A percentile compares a stretch with the other conserved stretches of the same genome.
phyloP scores from a whole-genome alignment of 805 yeast species.

The Kodamaea hsintzibuensis region DNA sequence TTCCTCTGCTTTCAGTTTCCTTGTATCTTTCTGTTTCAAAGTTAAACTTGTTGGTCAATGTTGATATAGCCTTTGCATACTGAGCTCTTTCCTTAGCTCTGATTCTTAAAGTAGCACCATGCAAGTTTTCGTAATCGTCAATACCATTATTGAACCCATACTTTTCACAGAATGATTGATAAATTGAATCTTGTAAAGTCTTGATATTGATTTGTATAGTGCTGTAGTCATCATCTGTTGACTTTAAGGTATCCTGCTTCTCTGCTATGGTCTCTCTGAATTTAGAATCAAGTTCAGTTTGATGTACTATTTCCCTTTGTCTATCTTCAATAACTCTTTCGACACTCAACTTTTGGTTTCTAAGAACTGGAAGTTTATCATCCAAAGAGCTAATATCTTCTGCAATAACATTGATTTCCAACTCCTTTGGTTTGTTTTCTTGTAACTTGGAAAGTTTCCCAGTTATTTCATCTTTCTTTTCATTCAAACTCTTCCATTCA shows the following conservation, averaged over 20 bases:
- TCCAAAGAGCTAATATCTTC: constrained; percentile 52
- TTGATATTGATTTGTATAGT: constrained; percentile 19
- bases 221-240: constrained; percentile 19
- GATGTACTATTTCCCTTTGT: constrained; percentile 53
- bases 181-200: constrained; percentile 46
- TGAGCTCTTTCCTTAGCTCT: constrained; percentile 63
- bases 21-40: constrained; percentile 64
- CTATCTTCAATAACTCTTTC: constrained; percentile 48
- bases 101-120: constrained; percentile 57
- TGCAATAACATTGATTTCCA: constrained; percentile 55
- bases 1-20: constrained; percentile 51
- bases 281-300: constrained; percentile 27
- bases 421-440: constrained; percentile 53
- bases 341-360: constrained; percentile 45
- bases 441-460: constrained; percentile 51
- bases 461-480: constrained; percentile 49
- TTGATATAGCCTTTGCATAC: constrained; percentile 59
- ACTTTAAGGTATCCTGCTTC: constrained; percentile 16
- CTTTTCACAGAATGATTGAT: constrained; percentile 52
- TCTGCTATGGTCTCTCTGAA: constrained; percentile 18
- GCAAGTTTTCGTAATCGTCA: constrained; percentile 67
- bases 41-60: constrained; percentile 57
- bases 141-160: constrained; percentile 55
- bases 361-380: constrained; percentile 43
- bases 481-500: constrained; percentile 55